A percentile compares a stretch with the other conserved stretches of the same genome.
Conservation (phyloP, 352 stramenopile genomes). For the Pythium folliculosum region DNA sequence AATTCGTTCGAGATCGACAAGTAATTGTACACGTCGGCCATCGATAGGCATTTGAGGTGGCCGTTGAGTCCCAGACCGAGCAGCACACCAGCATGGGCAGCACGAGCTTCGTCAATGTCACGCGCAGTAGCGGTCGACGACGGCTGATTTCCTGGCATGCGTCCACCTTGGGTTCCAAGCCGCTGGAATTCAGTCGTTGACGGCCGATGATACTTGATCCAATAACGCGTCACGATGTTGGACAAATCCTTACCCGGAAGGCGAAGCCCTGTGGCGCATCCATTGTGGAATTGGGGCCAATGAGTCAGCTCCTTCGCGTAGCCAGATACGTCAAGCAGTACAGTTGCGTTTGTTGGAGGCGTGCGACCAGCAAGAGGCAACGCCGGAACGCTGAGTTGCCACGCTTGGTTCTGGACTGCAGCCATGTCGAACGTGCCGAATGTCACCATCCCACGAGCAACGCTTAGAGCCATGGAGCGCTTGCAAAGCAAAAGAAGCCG, state of each 20-base stretch:
- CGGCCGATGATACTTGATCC: conserved; percentile 98
- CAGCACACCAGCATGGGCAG: conserved; percentile 93
- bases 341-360: conserved; percentile 91
- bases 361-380: conserved; percentile 94
- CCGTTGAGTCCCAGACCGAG: conserved; percentile 94
- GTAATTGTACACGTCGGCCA: conserved; percentile 99
- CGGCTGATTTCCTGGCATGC: conserved; percentile 10
- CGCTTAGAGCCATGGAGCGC: conserved; percentile 90
- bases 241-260: conserved; percentile 73
- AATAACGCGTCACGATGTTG: conserved; percentile 93
- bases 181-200: conserved; percentile 41
- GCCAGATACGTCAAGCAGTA: conserved; percentile 92
- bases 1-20: conserved; percentile 96
- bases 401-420: conserved; percentile 74
- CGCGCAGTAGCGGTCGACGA: conserved; percentile 29
- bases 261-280: conserved; percentile 93
- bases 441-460: conserved; percentile 97
- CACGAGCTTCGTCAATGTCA: conserved; percentile 83
- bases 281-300: conserved; percentile 99
- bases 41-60: conserved; percentile 94
- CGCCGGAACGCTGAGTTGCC: conserved; percentile 88
- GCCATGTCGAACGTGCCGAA: conserved; percentile 88
- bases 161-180: not conserved
- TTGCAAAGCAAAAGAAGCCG: conserved; percentile 94
- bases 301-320: conserved; percentile 90